Evolutionary conservation across 148 eudicot species (phyloP), one percentile per base, ranked within the genome.

Genomic region (Silene latifolia): DNA sequence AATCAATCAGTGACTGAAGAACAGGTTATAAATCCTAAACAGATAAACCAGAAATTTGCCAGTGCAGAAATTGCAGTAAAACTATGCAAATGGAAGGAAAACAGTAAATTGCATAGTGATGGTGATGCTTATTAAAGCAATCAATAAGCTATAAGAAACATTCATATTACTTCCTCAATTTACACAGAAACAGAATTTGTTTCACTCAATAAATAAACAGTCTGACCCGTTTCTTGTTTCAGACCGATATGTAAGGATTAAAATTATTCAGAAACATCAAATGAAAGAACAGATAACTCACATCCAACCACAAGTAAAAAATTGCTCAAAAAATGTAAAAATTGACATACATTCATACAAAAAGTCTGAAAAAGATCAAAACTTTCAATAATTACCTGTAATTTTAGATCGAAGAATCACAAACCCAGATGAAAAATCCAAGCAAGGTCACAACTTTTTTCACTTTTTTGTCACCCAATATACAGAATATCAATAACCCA

Each of bases 351-450:
- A 44, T 19, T 21, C 35, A 72, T 56, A 66, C 10, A 58, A 2
- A 19, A 27, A 27, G 1, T 27, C 29, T 27, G 29, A 27, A 27
- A 27, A 63, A 23, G n/a, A 53, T 76, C 29, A 68, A 11, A 81
- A 69, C 77, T 67, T 73, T n/a, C 8, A 77, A 42, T 21, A 20
- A 5, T 73, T 78, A 74, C 75, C 81, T 54, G 72, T 29, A 74
- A 47, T 74, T 35, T 56, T 68, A 70, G 81, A 77, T 78, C 75
- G 75, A 74, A 77, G 42, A 78, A 69, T 42, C 67, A 76, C 74
- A 81, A 77, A 69, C 80, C 83, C 83, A 81, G 74, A 70, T 74
- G 71, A 74, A 12, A 67, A 74, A 71, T n/a, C 69, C 7, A 65
- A 17, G 51, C 47, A 72, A 81, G 64, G 12, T 72, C 5, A 19